These are phyloP conservation scores for Calonectria ilicicola DNA, from an alignment of 2,329 filamentous ascomycete genomes.

Conservation along the genomic window DNA sequence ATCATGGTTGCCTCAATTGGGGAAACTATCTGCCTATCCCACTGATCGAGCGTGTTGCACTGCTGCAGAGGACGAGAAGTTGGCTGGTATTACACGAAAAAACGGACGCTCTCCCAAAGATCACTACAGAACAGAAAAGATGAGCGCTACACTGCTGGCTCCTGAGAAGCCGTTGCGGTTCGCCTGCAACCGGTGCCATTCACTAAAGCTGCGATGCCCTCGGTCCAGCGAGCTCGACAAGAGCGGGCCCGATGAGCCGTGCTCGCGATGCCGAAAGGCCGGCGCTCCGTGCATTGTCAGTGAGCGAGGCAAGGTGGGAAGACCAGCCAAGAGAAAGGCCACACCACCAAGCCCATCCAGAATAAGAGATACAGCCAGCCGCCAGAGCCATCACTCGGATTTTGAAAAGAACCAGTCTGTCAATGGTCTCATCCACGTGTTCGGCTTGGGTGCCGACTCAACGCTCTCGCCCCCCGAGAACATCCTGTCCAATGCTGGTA, in stretches of 20 bases:
- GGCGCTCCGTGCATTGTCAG: slow-evolving; percentile 29
- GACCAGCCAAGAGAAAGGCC: slow-evolving; percentile 27
- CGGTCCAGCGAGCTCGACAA: slow-evolving; percentile 22
- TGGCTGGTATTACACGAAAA: background rate
- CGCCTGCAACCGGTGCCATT: slow-evolving; percentile 29
- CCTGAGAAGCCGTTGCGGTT: slow-evolving; percentile 25
- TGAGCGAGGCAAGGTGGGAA: slow-evolving; percentile 31
- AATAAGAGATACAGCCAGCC: background rate
- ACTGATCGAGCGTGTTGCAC: background rate
- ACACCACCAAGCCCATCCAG: background rate
- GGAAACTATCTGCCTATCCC: background rate
- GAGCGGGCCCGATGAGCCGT: slow-evolving; percentile 24
- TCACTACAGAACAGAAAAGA: background rate
- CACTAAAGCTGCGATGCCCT: slow-evolving; percentile 24
- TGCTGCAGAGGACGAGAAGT: background rate
- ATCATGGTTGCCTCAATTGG: background rate
- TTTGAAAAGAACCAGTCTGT: slow-evolving; percentile 8
- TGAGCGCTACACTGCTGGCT: slow-evolving; percentile 10
- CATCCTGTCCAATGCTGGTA: slow-evolving; percentile 1
- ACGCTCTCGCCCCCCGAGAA: slow-evolving; percentile 14
- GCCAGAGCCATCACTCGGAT: background rate
- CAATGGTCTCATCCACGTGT: slow-evolving; percentile 7
- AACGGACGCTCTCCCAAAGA: background rate
- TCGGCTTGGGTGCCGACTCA: slow-evolving; percentile 10
- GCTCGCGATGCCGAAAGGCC: slow-evolving; percentile 32